Evolutionary conservation across 2,329 filamentous ascomycete species (phyloP).

Genomic region (Fusarium sp.): DNA sequence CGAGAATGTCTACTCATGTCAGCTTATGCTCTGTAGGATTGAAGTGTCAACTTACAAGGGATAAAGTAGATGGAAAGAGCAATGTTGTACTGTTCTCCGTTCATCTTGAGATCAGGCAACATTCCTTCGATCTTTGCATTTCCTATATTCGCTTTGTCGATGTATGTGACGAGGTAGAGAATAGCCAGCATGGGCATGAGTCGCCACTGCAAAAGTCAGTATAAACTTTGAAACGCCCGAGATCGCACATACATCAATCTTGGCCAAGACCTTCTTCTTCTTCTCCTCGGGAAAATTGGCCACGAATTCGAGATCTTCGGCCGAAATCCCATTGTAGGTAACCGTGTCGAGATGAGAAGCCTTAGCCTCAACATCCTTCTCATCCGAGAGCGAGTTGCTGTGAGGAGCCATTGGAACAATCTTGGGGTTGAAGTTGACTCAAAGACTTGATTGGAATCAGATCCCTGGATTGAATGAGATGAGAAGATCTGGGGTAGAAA

Average conservation of each 20-base stretch:
- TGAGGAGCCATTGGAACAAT: constrained; percentile 16
- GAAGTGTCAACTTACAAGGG: background rate
- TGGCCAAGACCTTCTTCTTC: constrained; percentile 37
- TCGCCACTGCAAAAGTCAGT: constrained; percentile 11
- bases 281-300: constrained; percentile 37
- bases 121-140: constrained; percentile 37
- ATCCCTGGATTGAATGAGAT: background rate
- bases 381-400: constrained; percentile 16
- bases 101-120: constrained; percentile 26
- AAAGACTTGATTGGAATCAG: background rate
- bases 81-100: constrained; percentile 32
- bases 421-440: too few species aligned
- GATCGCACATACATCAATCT: constrained; percentile 22
- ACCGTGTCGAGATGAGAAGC: constrained; percentile 21
- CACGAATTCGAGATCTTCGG: constrained; percentile 37
- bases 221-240: fast-evolving
- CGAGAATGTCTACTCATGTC: constrained; percentile 14
- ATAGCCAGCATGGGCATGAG: constrained; percentile 32
- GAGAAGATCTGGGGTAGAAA: background rate
- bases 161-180: constrained; percentile 31
- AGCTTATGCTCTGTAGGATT: fast-evolving
- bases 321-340: constrained; percentile 11
- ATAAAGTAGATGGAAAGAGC: constrained; percentile 35
- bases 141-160: constrained; percentile 36
- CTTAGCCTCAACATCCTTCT: constrained; percentile 37